Conservation (phyloP, 768 basidiomycete species). For the Guyanaporus albipodus region DNA sequence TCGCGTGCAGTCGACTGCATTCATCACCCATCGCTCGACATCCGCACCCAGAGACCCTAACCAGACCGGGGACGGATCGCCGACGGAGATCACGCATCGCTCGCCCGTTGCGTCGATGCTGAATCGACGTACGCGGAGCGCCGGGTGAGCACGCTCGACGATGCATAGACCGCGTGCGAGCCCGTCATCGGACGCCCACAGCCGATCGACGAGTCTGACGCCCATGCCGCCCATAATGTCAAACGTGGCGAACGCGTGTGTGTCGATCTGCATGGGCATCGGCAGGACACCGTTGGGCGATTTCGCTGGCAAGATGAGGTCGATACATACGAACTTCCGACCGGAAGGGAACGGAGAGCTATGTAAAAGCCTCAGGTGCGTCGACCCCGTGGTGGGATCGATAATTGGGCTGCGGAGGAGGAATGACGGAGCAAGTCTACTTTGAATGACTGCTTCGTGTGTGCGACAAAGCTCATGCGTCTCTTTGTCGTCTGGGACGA, state of each 20-base stretch:
- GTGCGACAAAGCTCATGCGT: neutral
- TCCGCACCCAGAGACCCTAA: neutral
- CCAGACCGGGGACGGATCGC: neutral
- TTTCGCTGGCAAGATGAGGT: neutral
- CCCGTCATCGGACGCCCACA: neutral
- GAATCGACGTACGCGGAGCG: neutral
- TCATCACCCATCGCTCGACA: neutral
- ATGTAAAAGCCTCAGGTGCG: neutral
- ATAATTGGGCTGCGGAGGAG: neutral
- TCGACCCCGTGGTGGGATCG: neutral
- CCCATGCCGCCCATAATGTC: too few relatives aligned
- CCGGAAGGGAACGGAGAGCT: neutral
- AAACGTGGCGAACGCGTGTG: neutral
- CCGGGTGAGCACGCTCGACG: neutral
- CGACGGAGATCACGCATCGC: neutral
- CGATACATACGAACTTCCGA: neutral
- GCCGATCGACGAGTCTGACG: neutral
- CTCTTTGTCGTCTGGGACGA: neutral
- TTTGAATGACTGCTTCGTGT: neutral
- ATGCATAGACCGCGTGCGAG: neutral
- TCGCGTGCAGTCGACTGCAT: neutral
- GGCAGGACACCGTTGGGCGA: neutral
- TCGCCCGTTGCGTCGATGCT: neutral
- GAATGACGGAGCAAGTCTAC: neutral
- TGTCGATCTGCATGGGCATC: neutral